Evolutionary conservation across 1,139 yeast species (phyloP).

Genomic region (Candida sanyaensis): DNA sequence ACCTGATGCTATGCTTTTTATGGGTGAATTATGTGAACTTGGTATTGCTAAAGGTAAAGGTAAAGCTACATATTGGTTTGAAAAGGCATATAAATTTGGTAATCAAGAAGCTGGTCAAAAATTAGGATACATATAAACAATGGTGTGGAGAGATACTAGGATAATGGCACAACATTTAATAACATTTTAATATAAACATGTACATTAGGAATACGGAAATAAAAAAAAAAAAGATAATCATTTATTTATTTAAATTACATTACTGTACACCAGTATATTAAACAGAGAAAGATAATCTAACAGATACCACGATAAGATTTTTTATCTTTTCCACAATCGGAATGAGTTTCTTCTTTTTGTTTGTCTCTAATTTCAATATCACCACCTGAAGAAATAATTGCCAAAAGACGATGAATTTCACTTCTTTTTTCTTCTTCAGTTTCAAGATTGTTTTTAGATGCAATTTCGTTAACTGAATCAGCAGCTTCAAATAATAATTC

Average conservation of each 20-base stretch:
- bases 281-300: constrained; percentile 18
- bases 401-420: constrained; percentile 34
- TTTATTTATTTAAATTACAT: no score
- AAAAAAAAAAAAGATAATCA: no score
- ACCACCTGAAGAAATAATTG: constrained; percentile 44
- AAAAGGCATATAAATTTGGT: constrained; percentile 27
- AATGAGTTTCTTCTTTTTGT: constrained; percentile 23
- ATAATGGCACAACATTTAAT: not conserved
- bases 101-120: constrained; percentile 20
- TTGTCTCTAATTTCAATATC: constrained; percentile 27
- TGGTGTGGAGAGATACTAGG: not conserved
- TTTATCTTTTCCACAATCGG: constrained; percentile 34
- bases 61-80: constrained; percentile 25
- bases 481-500: constrained; percentile 52
- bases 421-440: constrained; percentile 21
- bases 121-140: constrained; percentile 10
- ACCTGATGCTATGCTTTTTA: constrained; percentile 79
- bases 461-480: constrained; percentile 26
- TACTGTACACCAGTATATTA: no score
- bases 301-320: constrained; percentile 58
- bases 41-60: constrained; percentile 68
- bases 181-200: not conserved
- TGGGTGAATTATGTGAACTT: constrained; percentile 79
- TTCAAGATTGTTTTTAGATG: constrained; percentile 18
- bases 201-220: not conserved